These are phyloP conservation scores for Parietaria judaica DNA, from an alignment of 306 rosid genomes.

Conservation along the genomic window DNA sequence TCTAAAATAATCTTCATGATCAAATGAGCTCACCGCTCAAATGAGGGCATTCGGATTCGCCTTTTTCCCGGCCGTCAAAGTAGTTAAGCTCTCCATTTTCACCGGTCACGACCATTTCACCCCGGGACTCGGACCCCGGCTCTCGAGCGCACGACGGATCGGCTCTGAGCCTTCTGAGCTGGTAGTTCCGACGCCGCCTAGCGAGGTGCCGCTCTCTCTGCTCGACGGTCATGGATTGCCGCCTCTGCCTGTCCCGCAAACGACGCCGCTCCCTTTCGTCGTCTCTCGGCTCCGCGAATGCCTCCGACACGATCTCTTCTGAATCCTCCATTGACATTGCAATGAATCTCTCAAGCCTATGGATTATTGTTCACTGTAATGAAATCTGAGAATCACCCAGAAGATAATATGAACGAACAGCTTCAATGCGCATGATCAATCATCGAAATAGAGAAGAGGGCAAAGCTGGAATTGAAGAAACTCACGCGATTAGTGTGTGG, in stretches of 20 bases:
- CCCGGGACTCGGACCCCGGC: background rate
- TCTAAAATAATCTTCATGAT: too few relatives aligned
- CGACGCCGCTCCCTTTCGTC: conserved; percentile 75
- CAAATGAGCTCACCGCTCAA: conserved; percentile 28
- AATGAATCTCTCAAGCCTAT: background rate
- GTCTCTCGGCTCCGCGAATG: conserved; percentile 56
- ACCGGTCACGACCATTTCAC: conserved; percentile 29
- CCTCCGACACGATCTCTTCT: background rate
- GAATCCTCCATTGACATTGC: background rate
- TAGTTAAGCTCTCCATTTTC: conserved; percentile 22
- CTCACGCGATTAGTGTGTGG: background rate
- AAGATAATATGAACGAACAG: background rate
- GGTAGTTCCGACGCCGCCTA: conserved; percentile 77
- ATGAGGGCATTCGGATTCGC: conserved; percentile 8
- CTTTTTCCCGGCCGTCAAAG: conserved; percentile 22
- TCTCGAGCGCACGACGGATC: conserved; percentile 8
- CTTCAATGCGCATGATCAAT: background rate
- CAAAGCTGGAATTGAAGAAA: too few relatives aligned
- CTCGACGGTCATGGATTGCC: conserved; percentile 74
- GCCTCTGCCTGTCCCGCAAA: conserved; percentile 58
- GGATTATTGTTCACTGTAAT: too few relatives aligned
- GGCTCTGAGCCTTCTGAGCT: conserved; percentile 61
- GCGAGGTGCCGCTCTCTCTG: conserved; percentile 80
- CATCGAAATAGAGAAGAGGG: too few relatives aligned
- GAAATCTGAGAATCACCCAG: too few relatives aligned